Percentiles rank a stretch among this genome's conserved stretches.
These are phyloP conservation scores for Mucor lusitanicus DNA, from an alignment of 371 early-diverging fungal genomes.

Conservation along the genomic window DNA sequence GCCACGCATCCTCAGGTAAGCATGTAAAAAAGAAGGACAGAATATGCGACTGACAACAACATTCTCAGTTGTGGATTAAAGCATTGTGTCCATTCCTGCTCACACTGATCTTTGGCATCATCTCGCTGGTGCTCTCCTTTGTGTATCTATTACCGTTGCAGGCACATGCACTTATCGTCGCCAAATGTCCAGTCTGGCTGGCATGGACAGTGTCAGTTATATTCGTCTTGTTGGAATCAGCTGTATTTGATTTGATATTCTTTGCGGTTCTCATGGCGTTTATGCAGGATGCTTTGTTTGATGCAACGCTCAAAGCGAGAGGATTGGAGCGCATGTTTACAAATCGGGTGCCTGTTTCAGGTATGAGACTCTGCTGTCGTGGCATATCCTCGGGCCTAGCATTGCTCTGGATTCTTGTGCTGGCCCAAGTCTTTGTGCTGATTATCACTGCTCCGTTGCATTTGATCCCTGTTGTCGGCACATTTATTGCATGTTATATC, in stretches of 20 bases:
- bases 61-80: slow-evolving; percentile 49
- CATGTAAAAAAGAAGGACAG: not conserved
- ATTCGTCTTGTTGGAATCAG: slow-evolving; percentile 58
- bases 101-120: slow-evolving; percentile 39
- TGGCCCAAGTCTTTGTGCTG: slow-evolving; percentile 41
- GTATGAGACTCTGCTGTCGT: slow-evolving; percentile 42
- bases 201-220: slow-evolving; percentile 60
- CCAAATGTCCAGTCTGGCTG: slow-evolving; percentile 55
- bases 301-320: slow-evolving; percentile 51
- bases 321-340: slow-evolving; percentile 55
- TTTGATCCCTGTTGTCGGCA: slow-evolving; percentile 62
- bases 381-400: slow-evolving; percentile 38
- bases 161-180: slow-evolving; percentile 58
- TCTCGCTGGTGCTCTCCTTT: slow-evolving; percentile 42
- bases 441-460: slow-evolving; percentile 63
- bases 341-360: slow-evolving; percentile 33
- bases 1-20: slow-evolving; percentile 54
- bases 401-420: slow-evolving; percentile 25
- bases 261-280: slow-evolving; percentile 57
- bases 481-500: slow-evolving; percentile 55
- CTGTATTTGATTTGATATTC: slow-evolving; percentile 49
- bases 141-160: slow-evolving; percentile 46
- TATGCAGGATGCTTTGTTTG: slow-evolving; percentile 59
- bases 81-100: slow-evolving; percentile 46
- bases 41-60: slow-evolving; percentile 30